Percentiles rank a stretch among this genome's conserved stretches.
Evolutionary conservation across 108 stramenopile genomes (phyloP).

Genomic region (Nitzschia inconspicua): DNA sequence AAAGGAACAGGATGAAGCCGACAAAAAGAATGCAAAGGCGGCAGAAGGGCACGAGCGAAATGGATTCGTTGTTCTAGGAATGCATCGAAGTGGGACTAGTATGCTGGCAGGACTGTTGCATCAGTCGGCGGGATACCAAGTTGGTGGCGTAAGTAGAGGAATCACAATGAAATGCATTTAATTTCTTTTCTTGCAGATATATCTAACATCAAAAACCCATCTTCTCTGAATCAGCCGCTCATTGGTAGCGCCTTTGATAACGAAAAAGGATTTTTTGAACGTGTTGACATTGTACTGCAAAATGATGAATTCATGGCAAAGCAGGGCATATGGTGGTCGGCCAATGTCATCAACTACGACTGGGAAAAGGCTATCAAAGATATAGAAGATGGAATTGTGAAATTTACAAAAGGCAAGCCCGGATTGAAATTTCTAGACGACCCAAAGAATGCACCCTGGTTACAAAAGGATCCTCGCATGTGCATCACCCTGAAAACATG

Average conservation of each 20-base stretch:
- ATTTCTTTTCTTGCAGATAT: constrained; percentile 18
- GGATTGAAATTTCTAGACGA: constrained; percentile 66
- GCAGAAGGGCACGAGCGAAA: constrained; percentile 8
- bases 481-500: constrained; percentile 87
- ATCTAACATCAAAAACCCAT: neutral
- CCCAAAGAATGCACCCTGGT: constrained; percentile 61
- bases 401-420: constrained; percentile 44
- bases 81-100: constrained; percentile 86
- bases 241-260: constrained; percentile 68
- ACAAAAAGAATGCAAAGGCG: neutral
- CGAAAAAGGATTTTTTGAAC: constrained; percentile 89
- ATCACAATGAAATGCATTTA: too few relatives aligned
- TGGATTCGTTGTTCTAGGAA: constrained; percentile 83
- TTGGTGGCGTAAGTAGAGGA: too few relatives aligned
- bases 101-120: constrained; percentile 74
- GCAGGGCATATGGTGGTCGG: constrained; percentile 73
- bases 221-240: too few relatives aligned
- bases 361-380: constrained; percentile 51
- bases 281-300: constrained; percentile 73
- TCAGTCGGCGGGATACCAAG: constrained; percentile 64
- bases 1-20: neutral
- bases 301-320: constrained; percentile 83
- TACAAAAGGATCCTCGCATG: constrained; percentile 94
- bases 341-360: constrained; percentile 65
- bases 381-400: constrained; percentile 44